These are phyloP conservation scores for Plenodomus tracheiphilus DNA, from an alignment of 2,329 filamentous ascomycete species.

Conservation along the genomic window DNA sequence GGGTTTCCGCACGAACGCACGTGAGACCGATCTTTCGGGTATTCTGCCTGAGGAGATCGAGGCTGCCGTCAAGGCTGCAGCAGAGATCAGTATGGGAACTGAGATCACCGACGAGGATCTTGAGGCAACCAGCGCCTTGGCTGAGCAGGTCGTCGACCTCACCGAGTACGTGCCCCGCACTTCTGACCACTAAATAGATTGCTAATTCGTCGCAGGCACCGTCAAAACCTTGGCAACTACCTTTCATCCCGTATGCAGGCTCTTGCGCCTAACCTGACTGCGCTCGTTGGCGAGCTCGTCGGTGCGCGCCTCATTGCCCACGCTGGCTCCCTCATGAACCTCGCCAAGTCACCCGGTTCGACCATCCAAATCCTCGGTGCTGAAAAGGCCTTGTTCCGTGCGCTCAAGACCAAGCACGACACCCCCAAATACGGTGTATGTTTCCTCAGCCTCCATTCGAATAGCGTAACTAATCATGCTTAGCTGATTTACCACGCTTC, in stretches of 20 bases:
- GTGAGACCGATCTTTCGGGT: slow-evolving; percentile 70
- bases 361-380: slow-evolving; percentile 98
- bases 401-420: slow-evolving; percentile 98
- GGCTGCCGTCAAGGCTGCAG: slow-evolving; percentile 84
- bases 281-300: slow-evolving; percentile 89
- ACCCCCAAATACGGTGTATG: slow-evolving; percentile 87
- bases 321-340: slow-evolving; percentile 88
- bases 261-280: slow-evolving; percentile 93
- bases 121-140: slow-evolving; percentile 87
- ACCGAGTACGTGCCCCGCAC: slow-evolving; percentile 65
- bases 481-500: slow-evolving; percentile 67
- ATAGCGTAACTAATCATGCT: slow-evolving; percentile 50
- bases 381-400: slow-evolving; percentile 97
- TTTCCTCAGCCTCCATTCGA: slow-evolving; percentile 66
- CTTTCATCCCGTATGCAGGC: slow-evolving; percentile 92
- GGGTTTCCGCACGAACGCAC: slow-evolving; percentile 83
- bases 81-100: slow-evolving; percentile 97
- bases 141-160: slow-evolving; percentile 90
- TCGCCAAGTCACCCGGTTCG: slow-evolving; percentile 92
- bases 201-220: slow-evolving; percentile 43
- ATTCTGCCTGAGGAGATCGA: slow-evolving; percentile 96
- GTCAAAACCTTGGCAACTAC: slow-evolving; percentile 84
- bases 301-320: slow-evolving; percentile 94
- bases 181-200: neutral
- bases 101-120: slow-evolving; percentile 93